Base-by-base conservation (phyloP, 2,329 filamentous ascomycete species). In the Cladosporium sp. region DNA sequence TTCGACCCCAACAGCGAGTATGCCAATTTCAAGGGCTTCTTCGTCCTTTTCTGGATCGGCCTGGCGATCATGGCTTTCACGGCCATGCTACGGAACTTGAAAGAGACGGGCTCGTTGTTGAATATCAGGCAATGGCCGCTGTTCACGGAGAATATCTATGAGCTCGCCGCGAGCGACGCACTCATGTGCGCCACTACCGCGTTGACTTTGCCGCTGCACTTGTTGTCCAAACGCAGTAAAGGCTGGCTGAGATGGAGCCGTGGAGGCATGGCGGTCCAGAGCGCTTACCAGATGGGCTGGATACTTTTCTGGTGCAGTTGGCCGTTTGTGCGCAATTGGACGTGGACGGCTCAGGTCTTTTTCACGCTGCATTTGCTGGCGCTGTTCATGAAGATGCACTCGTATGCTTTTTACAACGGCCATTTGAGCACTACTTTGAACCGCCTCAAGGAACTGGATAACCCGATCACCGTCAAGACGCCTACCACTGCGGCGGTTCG, bases 361-460 rank as follows among this genome's bases (percentile, higher is more conserved):
- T 80, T 98, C 59, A 85, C 91, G 9, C 76, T 98, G 29, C 93
- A 98, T 69, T 85, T 90, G 38, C 82, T 98, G 70, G 85, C 88
- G 7, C 77, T 98, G 16, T 82, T 96, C 43, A 98, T 98, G 93
- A 98, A 98, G 76, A 93, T 97, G 83, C 93, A 98, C 68, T 96
- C 91, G 5, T 98, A 95, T 64, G 87, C 89, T 19, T 98, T 97
- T 69, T 98, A 98, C 74, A 97, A 96, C 62, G 93, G 93, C 9
- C 93, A 98, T 68, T 76, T 98, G 13, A 88, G 86, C 58, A 88
- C 93, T 67, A 94, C 89, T 0, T 82, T 94, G 67, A 84, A 85
- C 64, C 84, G 89, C 9, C 77, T 98, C 11, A 81, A 80, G 50
- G 82, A 82, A 35, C 83, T 98, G 29, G 93, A 98, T 67, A 71